A percentile compares a stretch with the other conserved stretches of the same genome.
phyloP scores from a whole-genome alignment of 306 rosid species.

The Canavalia ensiformis region DNA sequence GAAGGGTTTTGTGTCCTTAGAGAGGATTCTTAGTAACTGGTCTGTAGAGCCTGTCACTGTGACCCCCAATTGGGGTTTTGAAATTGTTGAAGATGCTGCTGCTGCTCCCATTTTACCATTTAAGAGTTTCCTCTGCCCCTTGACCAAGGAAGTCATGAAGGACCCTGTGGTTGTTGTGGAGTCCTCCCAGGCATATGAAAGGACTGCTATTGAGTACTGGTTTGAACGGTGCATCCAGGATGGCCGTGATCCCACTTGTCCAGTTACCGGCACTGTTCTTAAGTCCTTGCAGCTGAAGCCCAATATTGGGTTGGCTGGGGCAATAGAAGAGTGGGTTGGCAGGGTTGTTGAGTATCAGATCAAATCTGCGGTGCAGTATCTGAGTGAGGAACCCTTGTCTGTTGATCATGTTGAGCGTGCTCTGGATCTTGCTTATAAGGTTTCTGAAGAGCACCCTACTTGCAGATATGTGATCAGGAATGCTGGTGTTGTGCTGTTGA shows the following conservation, averaged over 20 bases:
- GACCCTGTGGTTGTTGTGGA: slow-evolving; percentile 32
- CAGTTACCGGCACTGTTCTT: slow-evolving; percentile 7
- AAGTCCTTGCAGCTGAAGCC: slow-evolving; percentile 28
- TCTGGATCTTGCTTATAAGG: slow-evolving; percentile 32
- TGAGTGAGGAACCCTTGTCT: slow-evolving; percentile 11
- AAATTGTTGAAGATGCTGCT: slow-evolving; percentile 10
- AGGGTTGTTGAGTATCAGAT: slow-evolving; percentile 27
- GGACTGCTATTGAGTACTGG: slow-evolving; percentile 29
- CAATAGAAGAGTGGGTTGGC: slow-evolving; percentile 34
- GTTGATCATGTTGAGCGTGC: slow-evolving; percentile 26
- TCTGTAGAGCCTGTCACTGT: slow-evolving; percentile 10
- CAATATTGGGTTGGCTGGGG: slow-evolving; percentile 21
- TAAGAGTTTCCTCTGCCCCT: slow-evolving; percentile 36
- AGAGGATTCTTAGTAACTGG: slow-evolving; percentile 32
- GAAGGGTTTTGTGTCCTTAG: slow-evolving; percentile 22
- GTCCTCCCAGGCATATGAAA: slow-evolving; percentile 30
- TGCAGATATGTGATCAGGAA: slow-evolving; percentile 48
- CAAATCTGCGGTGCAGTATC: slow-evolving; percentile 19
- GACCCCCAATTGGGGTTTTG: slow-evolving; percentile 24
- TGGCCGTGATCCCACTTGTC: slow-evolving; percentile 23
- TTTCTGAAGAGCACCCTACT: slow-evolving; percentile 27
- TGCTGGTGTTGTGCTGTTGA: slow-evolving; percentile 53
- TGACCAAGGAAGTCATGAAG: slow-evolving; percentile 38
- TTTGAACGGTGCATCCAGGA: slow-evolving; percentile 28
- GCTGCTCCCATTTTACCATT: slow-evolving; percentile 1